Percentiles rank a stretch among this genome's conserved stretches.
Evolutionary conservation across 139 green algal genomes (phyloP).

Genomic region (Picochlorum sp.): DNA sequence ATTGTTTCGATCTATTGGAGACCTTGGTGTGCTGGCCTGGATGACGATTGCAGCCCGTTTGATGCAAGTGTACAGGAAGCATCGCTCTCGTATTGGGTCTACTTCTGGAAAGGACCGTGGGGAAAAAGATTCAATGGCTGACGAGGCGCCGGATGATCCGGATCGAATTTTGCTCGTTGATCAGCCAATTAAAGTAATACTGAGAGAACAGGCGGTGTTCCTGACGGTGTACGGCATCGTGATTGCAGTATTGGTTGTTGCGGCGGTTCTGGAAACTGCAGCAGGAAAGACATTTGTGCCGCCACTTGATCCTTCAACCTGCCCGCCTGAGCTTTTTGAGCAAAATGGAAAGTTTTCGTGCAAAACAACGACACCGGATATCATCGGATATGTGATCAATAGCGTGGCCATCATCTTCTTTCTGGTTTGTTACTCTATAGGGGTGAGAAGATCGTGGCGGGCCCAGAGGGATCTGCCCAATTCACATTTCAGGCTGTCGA

Average conservation of each 20-base stretch:
- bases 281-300: too few relatives aligned
- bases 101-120: too few relatives aligned
- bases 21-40: not conserved
- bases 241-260: not conserved
- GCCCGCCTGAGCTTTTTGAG: too few relatives aligned
- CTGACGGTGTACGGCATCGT: not conserved
- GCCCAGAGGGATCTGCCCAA: not conserved
- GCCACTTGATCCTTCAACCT: too few relatives aligned
- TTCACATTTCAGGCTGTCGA: slow-evolving; percentile 1
- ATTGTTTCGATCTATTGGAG: not conserved
- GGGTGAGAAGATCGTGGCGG: not conserved
- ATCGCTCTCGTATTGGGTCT: not conserved
- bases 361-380: too few relatives aligned
- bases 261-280: too few relatives aligned
- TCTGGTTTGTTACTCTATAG: not conserved
- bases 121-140: not conserved
- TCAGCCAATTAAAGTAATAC: not conserved
- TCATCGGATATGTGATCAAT: not conserved
- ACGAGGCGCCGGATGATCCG: not conserved
- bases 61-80: not conserved
- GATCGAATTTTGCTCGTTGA: not conserved
- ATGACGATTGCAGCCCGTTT: not conserved
- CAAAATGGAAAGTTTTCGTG: too few relatives aligned
- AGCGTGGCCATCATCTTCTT: not conserved
- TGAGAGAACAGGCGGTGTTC: not conserved